A percentile compares a stretch with the other conserved stretches of the same genome.
Evolutionary conservation across 306 rosid species (phyloP).

Genomic region (Prunus mira): DNA sequence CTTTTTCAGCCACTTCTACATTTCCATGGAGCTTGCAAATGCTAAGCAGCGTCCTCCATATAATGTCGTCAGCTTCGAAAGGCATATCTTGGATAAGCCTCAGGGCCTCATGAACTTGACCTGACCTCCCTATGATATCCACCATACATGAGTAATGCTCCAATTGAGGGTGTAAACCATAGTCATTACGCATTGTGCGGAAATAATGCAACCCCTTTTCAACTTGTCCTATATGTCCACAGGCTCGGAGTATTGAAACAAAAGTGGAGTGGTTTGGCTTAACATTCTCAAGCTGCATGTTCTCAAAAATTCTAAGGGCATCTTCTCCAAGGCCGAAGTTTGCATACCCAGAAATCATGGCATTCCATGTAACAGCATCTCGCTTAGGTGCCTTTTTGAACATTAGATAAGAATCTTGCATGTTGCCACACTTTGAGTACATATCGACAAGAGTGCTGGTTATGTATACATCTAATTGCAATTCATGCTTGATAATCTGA

Average conservation of each 20-base stretch:
- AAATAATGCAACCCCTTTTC: neutral
- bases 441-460: neutral
- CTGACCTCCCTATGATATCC: neutral
- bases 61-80: neutral
- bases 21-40: conserved; percentile 3
- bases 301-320: neutral
- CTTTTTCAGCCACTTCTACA: neutral
- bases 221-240: neutral
- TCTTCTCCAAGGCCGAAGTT: neutral
- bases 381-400: conserved; percentile 13
- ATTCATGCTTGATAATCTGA: neutral
- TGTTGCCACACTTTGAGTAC: neutral
- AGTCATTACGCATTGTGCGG: neutral
- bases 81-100: neutral
- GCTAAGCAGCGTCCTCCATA: neutral
- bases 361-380: conserved; percentile 36
- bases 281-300: neutral
- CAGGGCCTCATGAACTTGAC: neutral
- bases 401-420: neutral
- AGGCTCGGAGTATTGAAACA: neutral
- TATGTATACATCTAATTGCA: neutral
- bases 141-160: neutral
- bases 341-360: neutral
- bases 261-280: neutral
- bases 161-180: neutral